Evolutionary conservation across 805 yeast genomes (phyloP), one percentile per base, ranked within the genome.

Genomic region (Zygosaccharomyces bailii): DNA sequence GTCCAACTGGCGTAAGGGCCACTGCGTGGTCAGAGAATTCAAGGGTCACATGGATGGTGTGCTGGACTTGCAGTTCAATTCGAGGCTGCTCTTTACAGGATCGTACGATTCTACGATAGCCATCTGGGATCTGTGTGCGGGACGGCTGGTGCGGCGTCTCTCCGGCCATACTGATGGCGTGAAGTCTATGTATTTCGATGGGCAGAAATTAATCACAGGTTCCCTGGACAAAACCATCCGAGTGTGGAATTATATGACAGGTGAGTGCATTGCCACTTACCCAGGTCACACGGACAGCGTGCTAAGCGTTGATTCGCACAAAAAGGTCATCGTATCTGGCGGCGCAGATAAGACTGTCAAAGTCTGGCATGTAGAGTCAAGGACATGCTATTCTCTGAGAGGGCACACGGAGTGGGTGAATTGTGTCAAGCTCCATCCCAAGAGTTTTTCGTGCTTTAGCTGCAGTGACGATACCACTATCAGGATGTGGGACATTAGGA

Each of bases 341-440:
- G 82, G 95, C 27, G 96, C 96, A 0, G 99, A 93, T 67, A 76
- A 79, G 50, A 68, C 96, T 0, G 84, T 93, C 43, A 88, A 89
- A 64, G 90, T 93, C 10, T 93, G 99, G 99, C 95, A 93, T 63
- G 96, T 93, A 36, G 96, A 86, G 61, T 80, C 89, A 5, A 75
- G 96, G 67, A 86, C 95, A 0, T 93, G 97, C 60, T 87, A 84
- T 65, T 89, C 98, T 0, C 72, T 93, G 46, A 74, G 96, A 33
- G 99, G 99, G 5, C 99, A 93, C 63, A 76, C 84, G 0, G 97
- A 86, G 54, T 83, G 95, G 81, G 96, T 93, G 14, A 89, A 87
- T 52, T 79, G 86, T 49, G 98, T 93, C 42, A 86, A 86, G 67
- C 79, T 90, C 44, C 96, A 90, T 63, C 75, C 86, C 3, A 78